Base-by-base conservation (phyloP, 2,329 filamentous ascomycete genomes). In the Ascochyta lentis region DNA sequence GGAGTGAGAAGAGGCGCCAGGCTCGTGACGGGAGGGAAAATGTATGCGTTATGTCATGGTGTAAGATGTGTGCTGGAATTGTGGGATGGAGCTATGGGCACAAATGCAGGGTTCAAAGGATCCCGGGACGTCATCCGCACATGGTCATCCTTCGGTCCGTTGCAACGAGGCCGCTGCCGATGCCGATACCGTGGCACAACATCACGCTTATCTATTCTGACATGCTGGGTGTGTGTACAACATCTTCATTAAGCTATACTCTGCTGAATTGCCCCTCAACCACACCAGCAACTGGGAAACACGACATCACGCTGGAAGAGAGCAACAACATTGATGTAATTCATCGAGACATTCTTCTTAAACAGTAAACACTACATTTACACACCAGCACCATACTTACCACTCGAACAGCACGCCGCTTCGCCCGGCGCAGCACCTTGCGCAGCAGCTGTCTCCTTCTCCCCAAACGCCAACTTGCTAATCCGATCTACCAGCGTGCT, bases 401-500 rank as follows among this genome's bases (percentile, higher is more conserved):
- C 40, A 0, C 59, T 52, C 16, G 54, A 58, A 44, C 66, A 68
- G 41, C 63, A 64, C 27, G 54, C 46, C 34, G 59, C 42, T 9
- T 52, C 48, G 5, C 54, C 54, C 13, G 6, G 3, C 15, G 8
- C 19, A 47, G 22, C 44, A 15, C 46, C 52, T 29, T 50, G 42
- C 31, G 47, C 53, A 22, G 46, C 46, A 10, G 37, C 59, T 33
- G 62, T 68, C 63, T 75, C 68, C 52, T 69, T 68, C 9, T 72
- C 73, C 1, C 77, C 77, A 73, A 81, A 82, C 38, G 78, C 81
- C 65, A 82, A 63, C 57, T 71, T 67, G 60, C 81, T 84, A 59
- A 84, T 69, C 67, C 76, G 78, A 71, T 88, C 81, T 13, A 83
- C 71, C 33, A 81, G 43, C 16, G 62, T 58, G 22, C 77, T 79